phyloP scores from a whole-genome alignment of 2,329 filamentous ascomycete species.

The Sarocladium brachiariae region DNA sequence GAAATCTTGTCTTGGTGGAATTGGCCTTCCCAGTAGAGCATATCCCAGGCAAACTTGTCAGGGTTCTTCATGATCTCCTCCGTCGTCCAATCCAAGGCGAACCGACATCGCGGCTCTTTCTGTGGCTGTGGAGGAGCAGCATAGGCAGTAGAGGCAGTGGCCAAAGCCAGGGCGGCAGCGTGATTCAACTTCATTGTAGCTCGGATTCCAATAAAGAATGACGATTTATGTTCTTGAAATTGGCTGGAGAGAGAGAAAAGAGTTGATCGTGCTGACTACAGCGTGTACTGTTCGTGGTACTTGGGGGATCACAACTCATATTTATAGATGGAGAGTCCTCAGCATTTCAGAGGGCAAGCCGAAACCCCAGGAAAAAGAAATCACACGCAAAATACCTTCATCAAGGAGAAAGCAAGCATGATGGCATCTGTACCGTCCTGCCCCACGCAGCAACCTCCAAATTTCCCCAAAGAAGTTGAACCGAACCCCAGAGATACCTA shows the following conservation, averaged over 20 bases:
- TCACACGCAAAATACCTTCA: too few relatives aligned
- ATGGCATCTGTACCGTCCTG: too few relatives aligned
- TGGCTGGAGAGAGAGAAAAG: neutral
- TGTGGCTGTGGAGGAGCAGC: conserved; percentile 1
- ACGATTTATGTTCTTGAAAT: neutral
- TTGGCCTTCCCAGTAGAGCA: conserved; percentile 37
- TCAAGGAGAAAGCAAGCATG: too few relatives aligned
- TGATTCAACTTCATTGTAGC: conserved; percentile 5
- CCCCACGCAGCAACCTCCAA: conserved; percentile 3
- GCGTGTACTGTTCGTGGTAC: too few relatives aligned
- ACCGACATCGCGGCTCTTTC: conserved; percentile 22
- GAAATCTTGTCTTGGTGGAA: conserved; percentile 34
- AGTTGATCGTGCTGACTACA: too few relatives aligned
- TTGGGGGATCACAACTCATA: neutral
- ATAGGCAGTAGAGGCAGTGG: neutral
- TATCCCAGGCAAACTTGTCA: conserved; percentile 26
- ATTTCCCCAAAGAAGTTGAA: neutral
- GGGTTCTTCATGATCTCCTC: conserved; percentile 22
- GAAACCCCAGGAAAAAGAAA: too few relatives aligned
- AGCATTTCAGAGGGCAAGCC: too few relatives aligned
- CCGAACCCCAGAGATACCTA: neutral
- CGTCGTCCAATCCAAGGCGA: conserved; percentile 23
- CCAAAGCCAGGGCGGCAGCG: neutral
- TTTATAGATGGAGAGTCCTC: neutral
- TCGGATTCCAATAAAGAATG: neutral